Evolutionary conservation across 768 basidiomycete species (phyloP).

Genomic region (Rhodotorula taiwanensis): DNA sequence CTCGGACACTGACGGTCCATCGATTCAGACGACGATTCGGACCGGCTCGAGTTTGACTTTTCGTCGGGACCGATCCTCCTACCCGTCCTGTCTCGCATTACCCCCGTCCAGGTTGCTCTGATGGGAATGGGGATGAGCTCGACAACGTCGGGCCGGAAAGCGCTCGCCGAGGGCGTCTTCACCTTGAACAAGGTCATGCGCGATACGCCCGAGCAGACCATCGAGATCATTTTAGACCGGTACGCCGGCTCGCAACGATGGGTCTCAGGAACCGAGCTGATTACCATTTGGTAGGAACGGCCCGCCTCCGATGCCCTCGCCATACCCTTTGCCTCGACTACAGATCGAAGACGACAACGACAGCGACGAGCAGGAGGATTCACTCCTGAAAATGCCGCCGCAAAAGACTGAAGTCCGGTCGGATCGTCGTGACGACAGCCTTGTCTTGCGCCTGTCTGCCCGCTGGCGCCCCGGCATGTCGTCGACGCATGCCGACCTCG

Average conservation of each 20-base stretch:
- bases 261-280: not conserved
- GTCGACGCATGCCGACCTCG: not conserved
- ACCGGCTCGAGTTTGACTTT: not conserved
- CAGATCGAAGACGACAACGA: not conserved
- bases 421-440: not conserved
- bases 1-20: not conserved
- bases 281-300: not conserved
- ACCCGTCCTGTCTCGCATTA: slow-evolving; percentile 9
- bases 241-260: no score
- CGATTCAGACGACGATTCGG: not conserved
- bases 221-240: no score
- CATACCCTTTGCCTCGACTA: not conserved
- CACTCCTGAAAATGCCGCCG: not conserved
- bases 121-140: no score
- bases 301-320: not conserved
- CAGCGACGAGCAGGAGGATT: not conserved
- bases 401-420: not conserved
- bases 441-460: not conserved
- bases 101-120: not conserved
- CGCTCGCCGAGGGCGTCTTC: no score
- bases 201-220: no score
- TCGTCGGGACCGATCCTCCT: not conserved
- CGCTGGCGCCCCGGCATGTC: slow-evolving; percentile 14
- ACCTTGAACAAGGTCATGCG: no score
- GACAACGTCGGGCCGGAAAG: no score